A percentile compares a stretch with the other conserved stretches of the same genome.
These are phyloP conservation scores for Suhomyces bribrorum DNA, from an alignment of 1,139 yeast species.

Conservation along the genomic window DNA sequence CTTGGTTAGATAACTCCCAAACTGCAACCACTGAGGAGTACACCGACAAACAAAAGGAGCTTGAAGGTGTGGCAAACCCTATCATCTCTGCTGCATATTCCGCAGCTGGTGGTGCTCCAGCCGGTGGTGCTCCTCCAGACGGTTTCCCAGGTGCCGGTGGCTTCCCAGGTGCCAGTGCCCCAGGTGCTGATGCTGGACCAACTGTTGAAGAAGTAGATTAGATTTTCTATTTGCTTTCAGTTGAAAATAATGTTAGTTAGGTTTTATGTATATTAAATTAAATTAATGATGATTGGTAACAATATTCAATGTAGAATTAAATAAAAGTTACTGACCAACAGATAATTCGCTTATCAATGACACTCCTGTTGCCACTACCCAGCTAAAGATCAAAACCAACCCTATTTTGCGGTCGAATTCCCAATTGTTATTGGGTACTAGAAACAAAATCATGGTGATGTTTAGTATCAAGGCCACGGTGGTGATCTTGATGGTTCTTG, in stretches of 20 bases:
- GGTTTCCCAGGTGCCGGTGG: constrained; percentile 47
- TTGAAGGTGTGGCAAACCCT: constrained; percentile 66
- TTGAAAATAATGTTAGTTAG: constrained; percentile 2
- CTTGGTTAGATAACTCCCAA: constrained; percentile 53
- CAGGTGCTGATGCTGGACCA: constrained; percentile 44
- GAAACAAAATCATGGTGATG: constrained; percentile 50
- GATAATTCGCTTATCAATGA: constrained; percentile 29
- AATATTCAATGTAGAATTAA: not conserved
- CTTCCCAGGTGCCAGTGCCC: constrained; percentile 34
- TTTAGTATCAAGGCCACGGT: constrained; percentile 40
- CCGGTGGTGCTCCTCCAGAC: constrained; percentile 39
- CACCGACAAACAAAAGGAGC: constrained; percentile 64
- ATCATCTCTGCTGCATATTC: constrained; percentile 64
- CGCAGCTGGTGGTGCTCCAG: constrained; percentile 50
- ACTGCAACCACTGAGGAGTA: constrained; percentile 56
- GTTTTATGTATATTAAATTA: constrained; percentile 1
- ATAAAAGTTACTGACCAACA: not conserved
- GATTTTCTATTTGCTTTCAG: constrained; percentile 6
- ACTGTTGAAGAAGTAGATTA: constrained; percentile 76
- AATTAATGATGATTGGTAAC: not conserved
- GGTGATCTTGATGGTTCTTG: constrained; percentile 21
- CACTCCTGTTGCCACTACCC: constrained; percentile 52
- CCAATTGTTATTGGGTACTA: constrained; percentile 70
- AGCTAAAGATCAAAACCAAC: constrained; percentile 47
- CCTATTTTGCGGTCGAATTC: constrained; percentile 53